Base-by-base conservation (phyloP, 768 basidiomycete genomes). In the Boletus sensibilis region DNA sequence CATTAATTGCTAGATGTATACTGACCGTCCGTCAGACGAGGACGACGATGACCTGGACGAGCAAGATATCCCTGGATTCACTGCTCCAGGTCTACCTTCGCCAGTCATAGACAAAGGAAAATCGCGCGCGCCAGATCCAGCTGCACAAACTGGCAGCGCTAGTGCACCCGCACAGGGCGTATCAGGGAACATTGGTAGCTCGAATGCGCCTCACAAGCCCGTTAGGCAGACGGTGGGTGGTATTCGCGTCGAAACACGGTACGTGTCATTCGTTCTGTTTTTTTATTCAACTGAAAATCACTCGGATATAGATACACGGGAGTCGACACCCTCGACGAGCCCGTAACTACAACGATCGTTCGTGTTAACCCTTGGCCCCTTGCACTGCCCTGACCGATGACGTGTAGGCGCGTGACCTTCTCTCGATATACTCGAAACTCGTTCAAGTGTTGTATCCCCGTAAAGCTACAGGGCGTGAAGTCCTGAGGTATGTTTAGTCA, bases 401-500 rank as follows among this genome's bases (percentile, higher is more conserved):
- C 51, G 35, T 35, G 42, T 62, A 98, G 95, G 84, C 85, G 65
- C 87, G 95, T 42, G 95, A 98, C 69, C 75, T 97, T 23, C 66
- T 87, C 16, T 97, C 95, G 1, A 94, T 98, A 59, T 95, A 95
- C 68, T 79, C 86, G 27, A 98, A 98, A 73, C 80, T 98, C 2
- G 79, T 96, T 1, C 96, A 98, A 75, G 96, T 98, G 9, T 76
- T 98, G 35, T 95, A 94, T 63, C 96, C 96, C 10, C 84, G 89
- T 53, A 81, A 82, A 58, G 78, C 86, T 8, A 79, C 78, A 6
- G 84, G 84, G 12, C 85, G 91, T 46, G 94, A 94, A 75, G 90
- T 94, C 5, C 74, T 94, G 44, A 82, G 80, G 95, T 92, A 41
- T 52, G 79, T 42, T 33, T 16, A 1, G 12, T 27, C 25, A 38